Evolutionary conservation across 345 rosid genomes (phyloP).

Genomic region (Carallia pectinifolia): DNA sequence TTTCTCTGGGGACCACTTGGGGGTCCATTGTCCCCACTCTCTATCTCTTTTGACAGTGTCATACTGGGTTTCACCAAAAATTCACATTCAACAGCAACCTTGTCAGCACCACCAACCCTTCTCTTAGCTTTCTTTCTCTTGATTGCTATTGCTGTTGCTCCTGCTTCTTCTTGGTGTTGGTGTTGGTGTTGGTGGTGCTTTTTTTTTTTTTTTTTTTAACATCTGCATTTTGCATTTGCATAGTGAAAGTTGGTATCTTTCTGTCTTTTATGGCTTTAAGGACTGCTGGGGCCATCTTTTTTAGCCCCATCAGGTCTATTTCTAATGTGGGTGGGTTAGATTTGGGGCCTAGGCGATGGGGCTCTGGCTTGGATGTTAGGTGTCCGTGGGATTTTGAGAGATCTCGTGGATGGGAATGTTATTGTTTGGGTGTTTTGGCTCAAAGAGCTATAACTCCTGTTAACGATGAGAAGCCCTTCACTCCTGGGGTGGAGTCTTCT

Average conservation of each 20-base stretch:
- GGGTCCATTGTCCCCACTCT: slow-evolving; percentile 1
- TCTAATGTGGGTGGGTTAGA: slow-evolving; percentile 29
- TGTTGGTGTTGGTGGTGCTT: no score
- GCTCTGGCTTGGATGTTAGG: slow-evolving; percentile 36
- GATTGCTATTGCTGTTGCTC: background rate
- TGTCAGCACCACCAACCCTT: slow-evolving; percentile 19
- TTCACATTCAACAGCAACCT: slow-evolving; percentile 14
- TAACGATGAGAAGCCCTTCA: slow-evolving; percentile 55
- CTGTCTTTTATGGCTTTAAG: slow-evolving; percentile 51
- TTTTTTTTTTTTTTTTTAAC: no score
- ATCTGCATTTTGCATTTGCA: background rate
- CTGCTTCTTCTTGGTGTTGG: no score
- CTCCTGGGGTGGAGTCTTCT: slow-evolving; percentile 44
- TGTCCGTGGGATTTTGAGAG: slow-evolving; percentile 16
- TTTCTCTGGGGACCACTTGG: background rate
- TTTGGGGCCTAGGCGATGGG: slow-evolving; percentile 37
- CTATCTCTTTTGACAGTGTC: slow-evolving; percentile 25
- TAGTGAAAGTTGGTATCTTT: slow-evolving; percentile 11
- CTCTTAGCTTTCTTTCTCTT: slow-evolving; percentile 1
- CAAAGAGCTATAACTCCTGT: slow-evolving; percentile 53
- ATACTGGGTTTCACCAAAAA: slow-evolving; percentile 26
- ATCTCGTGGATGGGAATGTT: slow-evolving; percentile 45
- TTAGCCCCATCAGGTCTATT: slow-evolving; percentile 39
- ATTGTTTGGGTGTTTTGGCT: slow-evolving; percentile 35
- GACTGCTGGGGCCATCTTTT: slow-evolving; percentile 48